Percentiles rank a stretch among this genome's conserved stretches.
Evolutionary conservation across 441 rosid genomes (phyloP).

Genomic region (Monsonia emarginata): DNA sequence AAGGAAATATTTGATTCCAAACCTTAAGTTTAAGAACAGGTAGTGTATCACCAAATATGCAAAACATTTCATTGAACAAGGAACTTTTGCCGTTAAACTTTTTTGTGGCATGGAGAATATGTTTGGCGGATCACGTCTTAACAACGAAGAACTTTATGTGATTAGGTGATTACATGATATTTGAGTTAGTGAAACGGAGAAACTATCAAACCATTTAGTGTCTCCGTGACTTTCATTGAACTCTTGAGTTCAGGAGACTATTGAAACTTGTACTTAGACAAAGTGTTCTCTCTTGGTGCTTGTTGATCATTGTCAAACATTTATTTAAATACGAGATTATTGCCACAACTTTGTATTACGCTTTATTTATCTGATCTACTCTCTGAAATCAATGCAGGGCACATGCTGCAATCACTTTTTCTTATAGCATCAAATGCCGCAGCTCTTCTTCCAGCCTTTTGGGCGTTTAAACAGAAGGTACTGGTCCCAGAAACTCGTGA

Average conservation of each 20-base stretch:
- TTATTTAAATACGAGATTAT: conserved; percentile 11
- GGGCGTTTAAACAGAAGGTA: conserved; percentile 86
- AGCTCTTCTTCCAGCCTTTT: conserved; percentile 79
- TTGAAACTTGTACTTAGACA: neutral
- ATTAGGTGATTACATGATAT: no score
- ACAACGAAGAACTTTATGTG: no score
- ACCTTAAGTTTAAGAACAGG: neutral
- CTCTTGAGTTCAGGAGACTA: neutral
- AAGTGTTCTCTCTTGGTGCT: neutral
- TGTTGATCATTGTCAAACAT: neutral
- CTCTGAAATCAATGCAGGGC: conserved; percentile 45
- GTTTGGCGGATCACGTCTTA: no score
- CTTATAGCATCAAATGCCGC: conserved; percentile 86
- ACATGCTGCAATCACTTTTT: conserved; percentile 66
- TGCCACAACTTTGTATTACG: neutral
- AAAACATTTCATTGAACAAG: no score
- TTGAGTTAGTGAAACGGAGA: no score
- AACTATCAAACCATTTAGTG: neutral
- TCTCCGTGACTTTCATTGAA: neutral
- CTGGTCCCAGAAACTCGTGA: conserved; percentile 2
- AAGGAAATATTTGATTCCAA: neutral
- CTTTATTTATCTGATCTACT: conserved; percentile 22
- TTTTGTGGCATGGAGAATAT: no score
- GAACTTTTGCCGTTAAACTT: no score
- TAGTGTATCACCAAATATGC: neutral